phyloP scores from a whole-genome alignment of 23 red algal genomes.

The Gracilaria domingensis region DNA sequence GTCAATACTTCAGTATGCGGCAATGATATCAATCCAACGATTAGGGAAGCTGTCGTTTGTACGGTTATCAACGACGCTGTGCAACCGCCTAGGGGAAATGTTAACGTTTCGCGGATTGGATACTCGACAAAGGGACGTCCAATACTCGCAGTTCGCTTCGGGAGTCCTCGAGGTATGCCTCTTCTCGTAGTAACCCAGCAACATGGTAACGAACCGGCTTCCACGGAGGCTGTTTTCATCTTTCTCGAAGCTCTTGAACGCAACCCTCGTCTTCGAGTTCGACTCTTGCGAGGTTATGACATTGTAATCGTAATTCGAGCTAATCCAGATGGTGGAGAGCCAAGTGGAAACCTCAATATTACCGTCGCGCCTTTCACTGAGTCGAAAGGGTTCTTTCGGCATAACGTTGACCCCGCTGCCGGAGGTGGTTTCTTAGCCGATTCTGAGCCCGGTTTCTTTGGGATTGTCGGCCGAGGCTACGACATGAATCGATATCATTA shows the following conservation, averaged over 20 bases:
- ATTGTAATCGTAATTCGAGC: conserved; percentile 1
- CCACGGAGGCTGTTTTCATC: conserved; percentile 7
- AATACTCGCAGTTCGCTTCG: not conserved
- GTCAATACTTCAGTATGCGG: conserved; percentile 10
- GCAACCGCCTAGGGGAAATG: conserved; percentile 4
- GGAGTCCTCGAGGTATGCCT: not conserved
- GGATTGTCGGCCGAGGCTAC: conserved; percentile 11
- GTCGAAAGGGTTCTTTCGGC: not conserved
- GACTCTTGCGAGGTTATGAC: not conserved
- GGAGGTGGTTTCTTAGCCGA: conserved; percentile 15
- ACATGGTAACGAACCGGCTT: conserved; percentile 25
- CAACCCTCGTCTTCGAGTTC: conserved; percentile 2
- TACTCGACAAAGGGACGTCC: conserved; percentile 7
- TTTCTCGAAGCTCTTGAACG: not conserved
- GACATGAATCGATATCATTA: conserved; percentile 22
- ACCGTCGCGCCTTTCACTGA: not conserved
- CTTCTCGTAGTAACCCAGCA: not conserved
- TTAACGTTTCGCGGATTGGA: conserved; percentile 1
- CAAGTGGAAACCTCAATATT: not conserved
- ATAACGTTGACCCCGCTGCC: conserved; percentile 4
- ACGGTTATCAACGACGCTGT: not conserved
- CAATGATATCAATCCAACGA: not conserved
- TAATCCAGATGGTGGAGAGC: conserved; percentile 14
- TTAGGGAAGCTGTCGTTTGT: not conserved
- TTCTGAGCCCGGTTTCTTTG: conserved; percentile 13